Evolutionary conservation across 805 yeast genomes (phyloP), one percentile per base, ranked within the genome.

Genomic region (Candida maris): DNA sequence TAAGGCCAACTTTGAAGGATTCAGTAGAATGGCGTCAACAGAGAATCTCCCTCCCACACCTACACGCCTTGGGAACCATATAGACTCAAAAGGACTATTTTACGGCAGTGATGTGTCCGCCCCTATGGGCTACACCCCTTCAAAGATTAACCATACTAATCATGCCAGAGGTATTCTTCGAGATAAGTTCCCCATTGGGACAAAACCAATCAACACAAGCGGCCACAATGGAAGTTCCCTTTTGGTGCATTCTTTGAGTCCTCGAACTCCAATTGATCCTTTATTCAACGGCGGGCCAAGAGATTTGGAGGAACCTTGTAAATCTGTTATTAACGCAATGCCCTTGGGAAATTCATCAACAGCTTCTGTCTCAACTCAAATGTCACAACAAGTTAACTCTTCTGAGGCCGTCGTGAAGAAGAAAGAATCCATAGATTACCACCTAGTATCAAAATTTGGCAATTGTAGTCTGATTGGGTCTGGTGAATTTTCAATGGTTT

Each of bases 401-500:
- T 42, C 39, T 22, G 8, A 44, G 6, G 16, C 38, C 13, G 10
- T 9, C 8, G 28, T 25, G 10, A 41, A 38, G 30, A 37, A 47
- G 23, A 44, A 42, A 14, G 43, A 46, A 8, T 38, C 41, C 12
- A 45, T 56, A 13, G 75, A 69, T 49, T 63, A 63, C 22, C 77
- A 74, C 53, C 52, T 75, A 19, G 54, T 64, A 25, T 67, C 73
- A 9, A 69, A 68, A 47, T 75, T 75, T 58, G 81, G 81, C 16
- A 79, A 81, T 44, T 89, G 91, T 29, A 70, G 71, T 29, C 62
- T 80, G 30, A 65, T 91, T 16, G 96, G 96, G 3, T 67, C 74
- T 23, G 97, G 98, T 17, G 95, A 87, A 59, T 93, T 93, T 53
- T 87, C 96, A 3, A 68, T 77, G 16, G 98, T 94, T 13, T 93